Evolutionary conservation across 805 yeast genomes (phyloP).

Genomic region (Saccharomycopsis sp.): DNA sequence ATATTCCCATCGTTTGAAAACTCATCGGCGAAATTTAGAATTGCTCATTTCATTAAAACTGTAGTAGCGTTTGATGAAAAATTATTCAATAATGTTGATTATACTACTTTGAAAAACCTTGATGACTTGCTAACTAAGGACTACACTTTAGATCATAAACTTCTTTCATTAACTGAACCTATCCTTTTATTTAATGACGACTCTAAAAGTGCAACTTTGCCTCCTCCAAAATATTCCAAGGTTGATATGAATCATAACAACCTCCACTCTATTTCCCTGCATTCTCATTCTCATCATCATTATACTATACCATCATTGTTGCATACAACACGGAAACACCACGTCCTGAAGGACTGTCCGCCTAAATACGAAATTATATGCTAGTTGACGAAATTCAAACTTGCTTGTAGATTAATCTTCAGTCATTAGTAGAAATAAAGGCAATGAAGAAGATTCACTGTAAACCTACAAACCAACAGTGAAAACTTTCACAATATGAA

Average conservation of each 20-base stretch:
- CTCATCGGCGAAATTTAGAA: constrained; percentile 6
- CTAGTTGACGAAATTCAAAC: background rate
- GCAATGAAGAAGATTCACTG: too few species aligned
- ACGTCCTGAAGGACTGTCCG: background rate
- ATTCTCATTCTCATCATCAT: background rate
- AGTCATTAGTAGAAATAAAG: background rate
- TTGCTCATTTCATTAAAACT: constrained; percentile 7
- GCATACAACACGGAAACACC: background rate
- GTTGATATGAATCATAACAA: background rate
- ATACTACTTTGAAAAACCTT: background rate
- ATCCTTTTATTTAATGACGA: constrained; percentile 1
- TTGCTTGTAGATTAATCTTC: background rate
- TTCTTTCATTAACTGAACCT: constrained; percentile 1
- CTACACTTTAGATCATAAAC: background rate
- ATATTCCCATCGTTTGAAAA: constrained; percentile 8
- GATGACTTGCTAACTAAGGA: constrained; percentile 1
- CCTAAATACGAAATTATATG: background rate
- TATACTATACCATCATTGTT: background rate
- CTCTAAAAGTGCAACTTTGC: constrained; percentile 2
- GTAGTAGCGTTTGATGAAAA: constrained; percentile 9
- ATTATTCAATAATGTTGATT: background rate
- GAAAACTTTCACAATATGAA: too few species aligned
- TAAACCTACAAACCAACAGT: too few species aligned
- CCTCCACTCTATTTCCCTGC: too few species aligned
- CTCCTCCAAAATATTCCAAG: constrained; percentile 12